Conservation (phyloP, 1,284 basidiomycete species). For the Phylloboletellus chloephorus region DNA sequence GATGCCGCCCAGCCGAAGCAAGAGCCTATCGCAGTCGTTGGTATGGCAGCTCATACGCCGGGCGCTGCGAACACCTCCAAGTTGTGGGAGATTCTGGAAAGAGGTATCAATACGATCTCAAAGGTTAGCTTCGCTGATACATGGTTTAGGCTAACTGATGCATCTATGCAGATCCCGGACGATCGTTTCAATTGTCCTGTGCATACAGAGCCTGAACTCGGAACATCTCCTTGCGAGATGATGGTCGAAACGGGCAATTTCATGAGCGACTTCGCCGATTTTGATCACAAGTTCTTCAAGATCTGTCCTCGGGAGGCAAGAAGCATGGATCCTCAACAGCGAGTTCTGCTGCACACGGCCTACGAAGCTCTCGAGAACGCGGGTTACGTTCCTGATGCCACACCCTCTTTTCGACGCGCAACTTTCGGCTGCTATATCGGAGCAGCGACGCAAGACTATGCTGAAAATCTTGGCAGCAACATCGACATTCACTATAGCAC, state of each 20-base stretch:
- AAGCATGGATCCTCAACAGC: constrained; percentile 72
- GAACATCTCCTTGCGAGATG: constrained; percentile 37
- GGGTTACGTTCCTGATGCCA: constrained; percentile 59
- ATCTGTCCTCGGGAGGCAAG: constrained; percentile 67
- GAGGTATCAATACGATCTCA: constrained; percentile 52
- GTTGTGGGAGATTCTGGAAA: constrained; percentile 56
- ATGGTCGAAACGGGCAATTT: constrained; percentile 61
- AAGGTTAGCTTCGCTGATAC: constrained; percentile 39
- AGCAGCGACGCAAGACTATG: constrained; percentile 63
- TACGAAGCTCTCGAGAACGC: constrained; percentile 65
- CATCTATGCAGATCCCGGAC: constrained; percentile 46
- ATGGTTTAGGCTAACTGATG: constrained; percentile 6
- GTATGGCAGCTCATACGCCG: constrained; percentile 64
- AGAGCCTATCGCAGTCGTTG: constrained; percentile 62
- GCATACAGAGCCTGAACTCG: constrained; percentile 28
- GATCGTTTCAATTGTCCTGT: constrained; percentile 49
- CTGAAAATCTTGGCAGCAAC: constrained; percentile 54
- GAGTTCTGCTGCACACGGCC: constrained; percentile 58
- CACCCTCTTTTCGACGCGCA: constrained; percentile 45
- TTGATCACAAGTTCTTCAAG: constrained; percentile 67
- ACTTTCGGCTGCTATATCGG: constrained; percentile 63
- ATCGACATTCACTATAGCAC: constrained; percentile 69
- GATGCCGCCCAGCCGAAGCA: constrained; percentile 25
- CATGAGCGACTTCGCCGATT: constrained; percentile 48
- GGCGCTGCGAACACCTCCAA: constrained; percentile 43